Evolutionary conservation across 1,139 yeast genomes (phyloP).

Genomic region (Waltiozyma sp.): DNA sequence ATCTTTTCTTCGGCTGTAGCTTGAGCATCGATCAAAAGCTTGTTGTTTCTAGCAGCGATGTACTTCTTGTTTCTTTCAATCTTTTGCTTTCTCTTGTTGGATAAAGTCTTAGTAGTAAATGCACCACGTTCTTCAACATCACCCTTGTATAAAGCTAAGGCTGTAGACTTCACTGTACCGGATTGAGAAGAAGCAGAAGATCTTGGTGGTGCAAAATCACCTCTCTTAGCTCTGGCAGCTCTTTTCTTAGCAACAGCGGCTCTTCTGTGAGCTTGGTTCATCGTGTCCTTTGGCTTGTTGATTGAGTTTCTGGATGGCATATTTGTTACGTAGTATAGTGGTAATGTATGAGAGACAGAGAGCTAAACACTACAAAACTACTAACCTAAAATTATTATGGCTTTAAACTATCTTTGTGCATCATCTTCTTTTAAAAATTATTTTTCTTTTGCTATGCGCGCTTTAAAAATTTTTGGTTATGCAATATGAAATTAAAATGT

Average conservation of each 20-base stretch:
- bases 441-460: no score
- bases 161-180: conserved; percentile 39
- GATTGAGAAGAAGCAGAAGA: conserved; percentile 38
- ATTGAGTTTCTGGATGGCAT: conserved; percentile 79
- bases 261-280: conserved; percentile 43
- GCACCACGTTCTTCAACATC: conserved; percentile 24
- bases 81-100: conserved; percentile 76
- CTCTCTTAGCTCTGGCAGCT: conserved; percentile 38
- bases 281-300: conserved; percentile 65
- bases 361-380: background rate
- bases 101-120: conserved; percentile 49
- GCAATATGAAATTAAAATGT: no score
- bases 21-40: conserved; percentile 36
- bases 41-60: conserved; percentile 40
- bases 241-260: conserved; percentile 46
- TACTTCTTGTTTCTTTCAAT: conserved; percentile 71
- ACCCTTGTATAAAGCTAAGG: conserved; percentile 55
- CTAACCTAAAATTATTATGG: no score
- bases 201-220: conserved; percentile 29
- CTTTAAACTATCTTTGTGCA: background rate
- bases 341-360: background rate
- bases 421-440: no score
- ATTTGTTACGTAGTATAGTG: background rate
- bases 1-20: conserved; percentile 30
- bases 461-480: no score